A percentile compares a stretch with the other conserved stretches of the same genome.
Conservation (phyloP, 140 eudicot genomes). For the Flaveria floridana region DNA sequence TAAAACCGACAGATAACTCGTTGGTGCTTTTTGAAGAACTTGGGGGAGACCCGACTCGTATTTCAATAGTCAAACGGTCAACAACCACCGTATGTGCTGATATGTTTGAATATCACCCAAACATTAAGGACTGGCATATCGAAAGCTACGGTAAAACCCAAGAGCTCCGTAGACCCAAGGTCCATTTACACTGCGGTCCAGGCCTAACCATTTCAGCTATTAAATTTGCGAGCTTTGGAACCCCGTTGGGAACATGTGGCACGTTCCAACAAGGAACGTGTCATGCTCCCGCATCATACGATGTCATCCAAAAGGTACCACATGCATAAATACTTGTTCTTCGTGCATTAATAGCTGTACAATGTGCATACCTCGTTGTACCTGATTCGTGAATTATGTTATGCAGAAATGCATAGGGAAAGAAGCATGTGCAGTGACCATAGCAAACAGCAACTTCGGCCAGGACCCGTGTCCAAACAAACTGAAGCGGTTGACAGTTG, state of each 20-base stretch:
- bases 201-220: conserved; percentile 78
- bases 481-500: conserved; percentile 82
- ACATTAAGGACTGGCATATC: conserved; percentile 65
- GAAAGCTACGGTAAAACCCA: conserved; percentile 69
- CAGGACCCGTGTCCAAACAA: conserved; percentile 91
- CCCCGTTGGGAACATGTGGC: conserved; percentile 82
- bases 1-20: conserved; percentile 70
- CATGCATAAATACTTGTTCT: conserved; percentile 4
- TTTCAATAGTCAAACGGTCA: conserved; percentile 70
- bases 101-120: conserved; percentile 77
- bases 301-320: conserved; percentile 68
- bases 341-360: not conserved
- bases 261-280: conserved; percentile 82
- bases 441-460: conserved; percentile 85
- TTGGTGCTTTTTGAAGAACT: conserved; percentile 85
- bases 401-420: conserved; percentile 76
- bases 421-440: conserved; percentile 71
- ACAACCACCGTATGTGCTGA: conserved; percentile 66
- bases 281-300: conserved; percentile 73
- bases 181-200: conserved; percentile 65
- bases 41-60: conserved; percentile 84
- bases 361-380: not conserved
- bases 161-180: conserved; percentile 68
- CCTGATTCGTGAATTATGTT: conserved; percentile 9
- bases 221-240: conserved; percentile 91